Evolutionary conservation across 768 basidiomycete species (phyloP).

Genomic region (Mycena metata): DNA sequence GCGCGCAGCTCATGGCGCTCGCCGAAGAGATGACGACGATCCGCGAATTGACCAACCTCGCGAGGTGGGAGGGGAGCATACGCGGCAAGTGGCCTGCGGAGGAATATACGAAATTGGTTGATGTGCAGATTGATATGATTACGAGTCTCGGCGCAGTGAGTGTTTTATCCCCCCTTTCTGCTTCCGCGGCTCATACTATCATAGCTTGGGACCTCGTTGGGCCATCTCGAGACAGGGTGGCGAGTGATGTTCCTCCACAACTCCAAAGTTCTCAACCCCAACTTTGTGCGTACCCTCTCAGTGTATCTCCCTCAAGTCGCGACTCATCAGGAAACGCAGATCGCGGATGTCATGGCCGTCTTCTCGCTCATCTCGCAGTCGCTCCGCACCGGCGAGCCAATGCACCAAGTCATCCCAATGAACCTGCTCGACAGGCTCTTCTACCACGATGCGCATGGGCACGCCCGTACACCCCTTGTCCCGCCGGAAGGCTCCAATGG

Average conservation of each 20-base stretch:
- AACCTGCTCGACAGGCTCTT: constrained; percentile 60
- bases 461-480: background rate
- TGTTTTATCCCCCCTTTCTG: background rate
- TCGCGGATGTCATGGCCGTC: constrained; percentile 57
- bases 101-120: constrained; percentile 59
- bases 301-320: background rate
- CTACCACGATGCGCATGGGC: constrained; percentile 52
- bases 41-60: constrained; percentile 50
- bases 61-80: constrained; percentile 63
- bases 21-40: constrained; percentile 51
- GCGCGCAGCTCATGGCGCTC: constrained; percentile 47
- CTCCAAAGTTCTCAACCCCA: constrained; percentile 67
- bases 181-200: background rate
- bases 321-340: constrained; percentile 26
- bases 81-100: constrained; percentile 67
- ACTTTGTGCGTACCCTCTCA: constrained; percentile 56
- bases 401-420: constrained; percentile 57
- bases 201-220: constrained; percentile 58
- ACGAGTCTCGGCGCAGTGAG: constrained; percentile 53
- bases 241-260: constrained; percentile 54
- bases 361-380: constrained; percentile 60
- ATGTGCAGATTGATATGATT: constrained; percentile 58
- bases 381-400: constrained; percentile 59
- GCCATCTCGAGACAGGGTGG: constrained; percentile 58
- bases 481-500: background rate